Evolutionary conservation across 495 filamentous ascomycete genomes (phyloP).

Genomic region (Trichoderma gamsii): DNA sequence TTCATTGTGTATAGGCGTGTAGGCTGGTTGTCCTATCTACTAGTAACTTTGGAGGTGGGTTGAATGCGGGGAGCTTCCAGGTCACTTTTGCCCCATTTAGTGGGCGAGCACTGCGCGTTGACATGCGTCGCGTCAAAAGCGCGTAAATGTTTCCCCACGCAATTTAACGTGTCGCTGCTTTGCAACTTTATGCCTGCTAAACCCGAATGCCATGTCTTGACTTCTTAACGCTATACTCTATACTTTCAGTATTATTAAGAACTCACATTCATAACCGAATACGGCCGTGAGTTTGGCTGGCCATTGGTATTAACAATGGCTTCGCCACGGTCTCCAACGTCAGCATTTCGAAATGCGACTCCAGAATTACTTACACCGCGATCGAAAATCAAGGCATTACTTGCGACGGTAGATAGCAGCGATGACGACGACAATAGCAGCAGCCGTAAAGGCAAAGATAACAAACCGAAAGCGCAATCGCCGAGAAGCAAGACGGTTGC

Average conservation of each 20-base stretch:
- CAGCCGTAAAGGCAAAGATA: constrained; percentile 34
- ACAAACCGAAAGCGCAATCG: neutral
- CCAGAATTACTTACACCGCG: constrained; percentile 51
- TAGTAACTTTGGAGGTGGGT: no score
- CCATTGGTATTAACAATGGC: constrained; percentile 1
- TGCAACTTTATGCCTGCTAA: neutral
- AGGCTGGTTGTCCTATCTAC: no score
- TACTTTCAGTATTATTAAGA: neutral
- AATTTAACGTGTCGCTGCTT: constrained; percentile 4
- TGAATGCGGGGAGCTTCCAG: neutral
- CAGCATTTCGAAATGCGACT: neutral
- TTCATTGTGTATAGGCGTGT: neutral
- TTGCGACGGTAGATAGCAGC: constrained; percentile 53
- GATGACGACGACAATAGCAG: constrained; percentile 28
- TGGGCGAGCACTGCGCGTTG: neutral
- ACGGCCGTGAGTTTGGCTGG: neutral
- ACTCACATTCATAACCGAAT: neutral
- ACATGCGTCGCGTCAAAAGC: constrained; percentile 2
- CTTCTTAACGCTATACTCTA: neutral
- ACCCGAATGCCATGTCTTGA: neutral
- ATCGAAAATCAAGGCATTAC: constrained; percentile 62
- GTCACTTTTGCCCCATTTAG: neutral
- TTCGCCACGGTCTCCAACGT: constrained; percentile 7
- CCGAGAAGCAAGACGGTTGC: neutral
- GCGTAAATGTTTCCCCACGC: constrained; percentile 14